phyloP scores from a whole-genome alignment of 1,284 basidiomycete species.

The Trichosporon sp. region DNA sequence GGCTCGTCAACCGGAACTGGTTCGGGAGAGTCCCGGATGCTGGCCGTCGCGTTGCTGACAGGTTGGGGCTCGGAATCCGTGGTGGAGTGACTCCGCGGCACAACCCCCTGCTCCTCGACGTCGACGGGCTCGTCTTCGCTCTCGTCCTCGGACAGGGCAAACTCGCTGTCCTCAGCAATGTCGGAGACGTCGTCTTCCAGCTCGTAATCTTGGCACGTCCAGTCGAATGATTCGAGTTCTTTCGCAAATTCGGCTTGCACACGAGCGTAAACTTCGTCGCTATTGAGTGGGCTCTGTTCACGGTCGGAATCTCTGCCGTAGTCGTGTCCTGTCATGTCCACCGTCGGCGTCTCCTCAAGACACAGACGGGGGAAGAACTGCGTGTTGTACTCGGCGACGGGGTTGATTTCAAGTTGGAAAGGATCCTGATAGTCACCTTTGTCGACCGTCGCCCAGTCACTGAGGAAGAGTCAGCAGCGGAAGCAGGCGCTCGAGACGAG shows the following conservation, averaged over 20 bases:
- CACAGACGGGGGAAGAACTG: slow-evolving; percentile 98
- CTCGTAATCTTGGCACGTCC: slow-evolving; percentile 34
- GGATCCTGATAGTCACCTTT: slow-evolving; percentile 65
- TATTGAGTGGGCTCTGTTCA: slow-evolving; percentile 42
- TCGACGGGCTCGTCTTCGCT: slow-evolving; percentile 22
- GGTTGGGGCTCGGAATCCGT: slow-evolving; percentile 18
- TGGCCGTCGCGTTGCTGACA: slow-evolving; percentile 8
- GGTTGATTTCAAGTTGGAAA: slow-evolving; percentile 94
- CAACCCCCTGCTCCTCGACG: slow-evolving; percentile 14
- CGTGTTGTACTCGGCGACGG: slow-evolving; percentile 88
- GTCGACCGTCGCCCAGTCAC: slow-evolving; percentile 46
- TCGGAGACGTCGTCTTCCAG: slow-evolving; percentile 18
- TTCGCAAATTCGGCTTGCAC: slow-evolving; percentile 39
- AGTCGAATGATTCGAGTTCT: slow-evolving; percentile 46
- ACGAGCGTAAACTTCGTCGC: slow-evolving; percentile 42
- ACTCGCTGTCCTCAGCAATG: slow-evolving; percentile 18
- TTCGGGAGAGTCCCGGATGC: neutral
- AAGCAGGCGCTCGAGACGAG: neutral
- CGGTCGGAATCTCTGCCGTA: slow-evolving; percentile 30
- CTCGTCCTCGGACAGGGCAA: slow-evolving; percentile 13
- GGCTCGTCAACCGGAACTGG: neutral
- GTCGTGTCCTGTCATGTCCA: slow-evolving; percentile 51
- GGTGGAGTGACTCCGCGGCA: slow-evolving; percentile 9
- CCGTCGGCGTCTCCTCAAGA: slow-evolving; percentile 83
- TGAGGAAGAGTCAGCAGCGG: slow-evolving; percentile 21